phyloP scores from a whole-genome alignment of 176 grass and related monocot species.

The Hordeum vulgare region DNA sequence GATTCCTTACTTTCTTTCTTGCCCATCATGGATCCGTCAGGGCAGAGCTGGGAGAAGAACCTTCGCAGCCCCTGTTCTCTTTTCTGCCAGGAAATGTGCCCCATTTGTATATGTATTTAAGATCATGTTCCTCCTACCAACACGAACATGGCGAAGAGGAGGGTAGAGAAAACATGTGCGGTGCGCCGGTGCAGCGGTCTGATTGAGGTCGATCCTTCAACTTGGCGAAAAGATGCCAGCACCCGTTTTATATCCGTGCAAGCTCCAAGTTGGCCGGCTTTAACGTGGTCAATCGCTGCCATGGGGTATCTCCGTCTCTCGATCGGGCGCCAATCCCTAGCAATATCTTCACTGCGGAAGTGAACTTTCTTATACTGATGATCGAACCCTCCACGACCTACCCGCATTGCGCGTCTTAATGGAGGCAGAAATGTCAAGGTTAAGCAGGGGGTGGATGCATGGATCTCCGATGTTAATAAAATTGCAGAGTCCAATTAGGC shows the following conservation, averaged over 20 bases:
- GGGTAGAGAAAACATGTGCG: not conserved
- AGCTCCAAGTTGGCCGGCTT: not conserved
- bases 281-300: conserved; percentile 1
- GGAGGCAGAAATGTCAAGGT: not conserved
- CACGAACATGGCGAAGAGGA: not conserved
- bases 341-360: not conserved
- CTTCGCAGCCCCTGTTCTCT: not conserved
- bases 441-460: not conserved
- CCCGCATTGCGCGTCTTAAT: too few species aligned
- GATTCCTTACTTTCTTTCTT: not conserved
- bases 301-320: conserved; percentile 8
- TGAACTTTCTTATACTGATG: not conserved
- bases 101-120: not conserved
- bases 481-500: not conserved
- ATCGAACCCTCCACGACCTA: not conserved
- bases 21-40: not conserved
- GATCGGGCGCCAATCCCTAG: conserved; percentile 22
- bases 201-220: not conserved
- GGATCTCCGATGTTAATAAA: not conserved
- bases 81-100: not conserved
- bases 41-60: not conserved
- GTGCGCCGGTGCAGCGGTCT: too few species aligned
- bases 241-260: not conserved
- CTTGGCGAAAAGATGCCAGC: not conserved
- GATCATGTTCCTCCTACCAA: not conserved